Percentiles rank a stretch among this genome's conserved stretches.
Conservation (phyloP, 1,284 basidiomycete genomes). For the Mycena sp. region DNA sequence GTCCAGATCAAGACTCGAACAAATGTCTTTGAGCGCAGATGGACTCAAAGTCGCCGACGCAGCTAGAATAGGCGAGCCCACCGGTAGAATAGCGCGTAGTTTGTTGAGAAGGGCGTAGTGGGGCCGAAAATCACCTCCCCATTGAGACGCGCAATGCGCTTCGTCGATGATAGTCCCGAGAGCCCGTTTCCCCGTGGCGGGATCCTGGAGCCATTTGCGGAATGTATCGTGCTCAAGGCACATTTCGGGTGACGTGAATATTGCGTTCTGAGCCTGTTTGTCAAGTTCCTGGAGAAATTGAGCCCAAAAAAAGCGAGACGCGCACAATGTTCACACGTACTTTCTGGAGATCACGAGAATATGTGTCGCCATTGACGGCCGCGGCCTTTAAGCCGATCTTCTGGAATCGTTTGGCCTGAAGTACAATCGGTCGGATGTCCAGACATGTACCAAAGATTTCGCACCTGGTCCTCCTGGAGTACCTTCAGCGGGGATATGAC, state of each 20-base stretch:
- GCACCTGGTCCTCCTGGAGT: conserved; percentile 32
- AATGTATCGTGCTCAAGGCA: conserved; percentile 5
- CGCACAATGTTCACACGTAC: background rate
- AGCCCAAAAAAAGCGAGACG: background rate
- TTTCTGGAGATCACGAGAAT: conserved; percentile 28
- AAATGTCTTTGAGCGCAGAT: background rate
- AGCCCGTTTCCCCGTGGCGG: background rate
- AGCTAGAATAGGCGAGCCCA: background rate
- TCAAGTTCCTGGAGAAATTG: conserved; percentile 7
- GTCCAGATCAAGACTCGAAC: background rate
- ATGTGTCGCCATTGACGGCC: conserved; percentile 17
- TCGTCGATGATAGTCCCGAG: conserved; percentile 26
- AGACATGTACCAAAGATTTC: conserved; percentile 16
- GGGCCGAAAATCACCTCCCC: conserved; percentile 9
- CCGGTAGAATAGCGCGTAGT: background rate
- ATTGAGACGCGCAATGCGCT: conserved; percentile 12
- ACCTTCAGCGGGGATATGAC: conserved; percentile 33
- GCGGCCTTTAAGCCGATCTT: background rate
- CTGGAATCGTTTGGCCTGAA: background rate
- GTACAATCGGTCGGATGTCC: background rate
- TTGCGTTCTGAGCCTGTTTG: background rate
- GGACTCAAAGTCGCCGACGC: conserved; percentile 1
- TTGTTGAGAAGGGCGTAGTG: background rate
- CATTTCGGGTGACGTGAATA: conserved; percentile 28
- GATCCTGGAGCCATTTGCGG: background rate